Evolutionary conservation across 352 stramenopile genomes (phyloP).

Genomic region (Pythium plurisporium): DNA sequence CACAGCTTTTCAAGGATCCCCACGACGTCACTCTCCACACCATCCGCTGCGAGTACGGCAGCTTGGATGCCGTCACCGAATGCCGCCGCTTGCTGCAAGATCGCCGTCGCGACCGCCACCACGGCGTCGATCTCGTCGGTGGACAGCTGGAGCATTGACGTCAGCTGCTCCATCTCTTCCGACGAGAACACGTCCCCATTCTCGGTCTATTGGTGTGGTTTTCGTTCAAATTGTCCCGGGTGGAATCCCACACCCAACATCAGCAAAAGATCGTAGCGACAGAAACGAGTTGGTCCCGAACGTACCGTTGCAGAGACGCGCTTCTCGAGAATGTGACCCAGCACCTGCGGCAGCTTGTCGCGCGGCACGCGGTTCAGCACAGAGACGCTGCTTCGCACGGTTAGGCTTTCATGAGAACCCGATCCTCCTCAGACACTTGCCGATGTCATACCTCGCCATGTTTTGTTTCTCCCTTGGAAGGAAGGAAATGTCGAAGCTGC

Average conservation of each 20-base stretch:
- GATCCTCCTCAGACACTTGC: too few species aligned
- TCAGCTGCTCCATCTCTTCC: slow-evolving; percentile 42
- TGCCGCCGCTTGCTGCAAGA: slow-evolving; percentile 40
- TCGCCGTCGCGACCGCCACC: slow-evolving; percentile 22
- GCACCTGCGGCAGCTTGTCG: slow-evolving; percentile 47
- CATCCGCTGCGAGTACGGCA: slow-evolving; percentile 21
- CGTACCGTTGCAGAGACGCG: slow-evolving; percentile 33
- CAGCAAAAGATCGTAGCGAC: neutral
- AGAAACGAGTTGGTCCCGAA: too few species aligned
- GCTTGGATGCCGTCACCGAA: slow-evolving; percentile 36
- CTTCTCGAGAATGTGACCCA: slow-evolving; percentile 54
- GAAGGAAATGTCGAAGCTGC: neutral
- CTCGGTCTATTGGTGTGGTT: neutral
- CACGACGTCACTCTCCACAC: slow-evolving; percentile 27
- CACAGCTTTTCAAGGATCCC: slow-evolving; percentile 43
- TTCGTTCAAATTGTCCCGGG: neutral
- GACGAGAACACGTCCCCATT: slow-evolving; percentile 34
- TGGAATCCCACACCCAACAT: neutral
- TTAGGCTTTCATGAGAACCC: neutral
- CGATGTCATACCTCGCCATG: neutral
- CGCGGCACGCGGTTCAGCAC: slow-evolving; percentile 41
- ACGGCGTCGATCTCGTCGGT: slow-evolving; percentile 34
- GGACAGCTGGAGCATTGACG: slow-evolving; percentile 39
- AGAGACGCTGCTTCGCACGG: neutral
- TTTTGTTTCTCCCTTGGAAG: neutral